These are phyloP conservation scores for Purshia tridentata DNA, from an alignment of 306 rosid species.

Conservation along the genomic window DNA sequence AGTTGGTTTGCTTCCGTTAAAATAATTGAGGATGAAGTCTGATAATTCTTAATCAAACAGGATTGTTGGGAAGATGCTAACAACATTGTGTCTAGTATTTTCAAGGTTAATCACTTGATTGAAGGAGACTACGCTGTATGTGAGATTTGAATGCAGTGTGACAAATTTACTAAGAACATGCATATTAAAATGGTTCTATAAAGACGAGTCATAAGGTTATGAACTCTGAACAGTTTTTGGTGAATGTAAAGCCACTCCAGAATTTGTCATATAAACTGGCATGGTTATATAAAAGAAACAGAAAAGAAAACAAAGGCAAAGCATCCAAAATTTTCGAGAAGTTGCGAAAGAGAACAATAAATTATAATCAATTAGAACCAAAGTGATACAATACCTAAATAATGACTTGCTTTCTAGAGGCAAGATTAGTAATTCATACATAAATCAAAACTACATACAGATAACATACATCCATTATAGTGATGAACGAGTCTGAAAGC, in stretches of 20 bases:
- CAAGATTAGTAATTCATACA: conserved; percentile 1
- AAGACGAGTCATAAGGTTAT: no score
- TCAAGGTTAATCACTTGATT: conserved; percentile 1
- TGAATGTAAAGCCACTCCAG: neutral
- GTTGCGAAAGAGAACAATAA: conserved; percentile 5
- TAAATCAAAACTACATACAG: conserved; percentile 24
- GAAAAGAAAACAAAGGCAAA: neutral
- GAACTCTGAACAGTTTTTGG: neutral
- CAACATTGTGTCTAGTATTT: conserved; percentile 1
- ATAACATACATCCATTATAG: conserved; percentile 91
- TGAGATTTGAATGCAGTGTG: neutral
- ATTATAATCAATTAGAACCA: conserved; percentile 6
- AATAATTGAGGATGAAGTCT: neutral
- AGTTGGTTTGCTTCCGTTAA: neutral
- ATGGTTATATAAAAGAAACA: neutral
- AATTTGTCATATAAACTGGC: neutral
- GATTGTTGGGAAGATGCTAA: neutral
- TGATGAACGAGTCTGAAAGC: conserved; percentile 79
- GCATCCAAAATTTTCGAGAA: neutral
- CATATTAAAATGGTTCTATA: neutral
- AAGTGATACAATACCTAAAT: conserved; percentile 11
- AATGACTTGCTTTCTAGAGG: neutral
- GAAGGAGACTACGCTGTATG: neutral
- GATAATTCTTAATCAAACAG: neutral
- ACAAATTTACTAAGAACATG: neutral